A percentile compares a stretch with the other conserved stretches of the same genome.
Conservation (phyloP, 1,139 yeast genomes). For the Pichia sp. region DNA sequence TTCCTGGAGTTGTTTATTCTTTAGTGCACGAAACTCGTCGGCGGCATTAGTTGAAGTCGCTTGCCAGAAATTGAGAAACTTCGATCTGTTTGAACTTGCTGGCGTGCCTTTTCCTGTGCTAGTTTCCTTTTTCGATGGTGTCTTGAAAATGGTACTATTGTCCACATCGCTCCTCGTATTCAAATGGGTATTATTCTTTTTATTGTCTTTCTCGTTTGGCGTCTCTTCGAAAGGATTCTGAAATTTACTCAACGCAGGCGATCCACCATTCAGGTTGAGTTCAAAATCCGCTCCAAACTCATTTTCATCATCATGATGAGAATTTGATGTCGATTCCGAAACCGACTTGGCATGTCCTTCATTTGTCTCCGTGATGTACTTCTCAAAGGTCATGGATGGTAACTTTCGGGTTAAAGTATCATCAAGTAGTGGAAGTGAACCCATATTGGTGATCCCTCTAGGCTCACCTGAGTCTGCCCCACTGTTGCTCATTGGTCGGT, state of each 20-base stretch:
- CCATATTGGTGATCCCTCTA: background rate
- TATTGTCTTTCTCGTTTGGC: constrained; percentile 7
- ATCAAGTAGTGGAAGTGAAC: constrained; percentile 3
- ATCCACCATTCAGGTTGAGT: constrained; percentile 11
- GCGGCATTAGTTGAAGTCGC: constrained; percentile 3
- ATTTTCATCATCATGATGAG: background rate
- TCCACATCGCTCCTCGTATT: constrained; percentile 8
- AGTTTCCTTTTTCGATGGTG: constrained; percentile 15
- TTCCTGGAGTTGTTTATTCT: constrained; percentile 2
- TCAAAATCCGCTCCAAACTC: constrained; percentile 3
- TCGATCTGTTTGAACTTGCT: background rate
- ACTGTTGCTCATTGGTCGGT: background rate
- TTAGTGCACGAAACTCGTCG: constrained; percentile 13
- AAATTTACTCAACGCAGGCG: constrained; percentile 27
- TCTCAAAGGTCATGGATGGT: constrained; percentile 13
- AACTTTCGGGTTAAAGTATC: constrained; percentile 12
- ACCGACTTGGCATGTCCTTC: background rate
- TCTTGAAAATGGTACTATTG: constrained; percentile 3
- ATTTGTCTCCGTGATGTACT: constrained; percentile 2
- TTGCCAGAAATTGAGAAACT: background rate
- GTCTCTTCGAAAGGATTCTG: constrained; percentile 29
- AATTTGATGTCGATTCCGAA: background rate
- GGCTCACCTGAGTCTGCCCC: constrained; percentile 3
- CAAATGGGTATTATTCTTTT: constrained; percentile 3
- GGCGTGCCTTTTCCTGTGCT: background rate